Conservation (phyloP, 2,329 filamentous ascomycete genomes). For the Ceratocystiopsis sp. region DNA sequence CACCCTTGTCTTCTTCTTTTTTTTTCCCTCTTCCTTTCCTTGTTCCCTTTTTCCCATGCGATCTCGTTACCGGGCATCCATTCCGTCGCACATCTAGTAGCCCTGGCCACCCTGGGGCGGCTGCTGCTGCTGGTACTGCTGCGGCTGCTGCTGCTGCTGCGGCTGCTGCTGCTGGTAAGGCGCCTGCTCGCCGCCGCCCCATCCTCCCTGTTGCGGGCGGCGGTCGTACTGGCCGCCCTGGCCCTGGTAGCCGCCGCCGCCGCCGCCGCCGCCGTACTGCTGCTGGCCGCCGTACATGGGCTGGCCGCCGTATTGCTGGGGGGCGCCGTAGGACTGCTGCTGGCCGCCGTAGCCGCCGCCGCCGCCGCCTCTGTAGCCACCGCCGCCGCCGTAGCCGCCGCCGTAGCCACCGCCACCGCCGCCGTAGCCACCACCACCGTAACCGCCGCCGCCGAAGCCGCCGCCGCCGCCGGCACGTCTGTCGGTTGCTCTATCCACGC, state of each 20-base stretch:
- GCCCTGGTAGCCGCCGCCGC: conserved; percentile 14
- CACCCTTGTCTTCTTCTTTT: neutral
- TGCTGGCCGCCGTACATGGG: conserved; percentile 19
- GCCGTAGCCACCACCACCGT: conserved; percentile 13
- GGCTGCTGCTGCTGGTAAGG: conserved; percentile 13
- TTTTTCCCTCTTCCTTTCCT: neutral
- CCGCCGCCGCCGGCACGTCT: conserved; percentile 42
- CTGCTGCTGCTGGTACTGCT: conserved; percentile 18
- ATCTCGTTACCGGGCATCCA: too few relatives aligned
- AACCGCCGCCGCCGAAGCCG: conserved; percentile 19
- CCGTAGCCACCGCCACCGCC: conserved; percentile 14
- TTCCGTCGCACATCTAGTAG: conserved; percentile 5
- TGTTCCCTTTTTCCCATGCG: neutral
- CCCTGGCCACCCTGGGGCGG: conserved; percentile 20
- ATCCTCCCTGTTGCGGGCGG: conserved; percentile 21
- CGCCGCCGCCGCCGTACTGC: conserved; percentile 24
- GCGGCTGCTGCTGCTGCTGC: conserved; percentile 21
- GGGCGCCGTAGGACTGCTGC: conserved; percentile 18
- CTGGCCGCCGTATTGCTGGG: conserved; percentile 13
- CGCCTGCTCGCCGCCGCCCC: conserved; percentile 10
- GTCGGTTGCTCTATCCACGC: conserved; percentile 90
- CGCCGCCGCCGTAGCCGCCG: conserved; percentile 6
- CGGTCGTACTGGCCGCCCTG: conserved; percentile 23
- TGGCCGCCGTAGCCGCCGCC: too few relatives aligned
- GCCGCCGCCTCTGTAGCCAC: too few relatives aligned